These are phyloP conservation scores for Coemansia sp. DNA, from an alignment of 192 early-diverging fungal species.

Conservation along the genomic window DNA sequence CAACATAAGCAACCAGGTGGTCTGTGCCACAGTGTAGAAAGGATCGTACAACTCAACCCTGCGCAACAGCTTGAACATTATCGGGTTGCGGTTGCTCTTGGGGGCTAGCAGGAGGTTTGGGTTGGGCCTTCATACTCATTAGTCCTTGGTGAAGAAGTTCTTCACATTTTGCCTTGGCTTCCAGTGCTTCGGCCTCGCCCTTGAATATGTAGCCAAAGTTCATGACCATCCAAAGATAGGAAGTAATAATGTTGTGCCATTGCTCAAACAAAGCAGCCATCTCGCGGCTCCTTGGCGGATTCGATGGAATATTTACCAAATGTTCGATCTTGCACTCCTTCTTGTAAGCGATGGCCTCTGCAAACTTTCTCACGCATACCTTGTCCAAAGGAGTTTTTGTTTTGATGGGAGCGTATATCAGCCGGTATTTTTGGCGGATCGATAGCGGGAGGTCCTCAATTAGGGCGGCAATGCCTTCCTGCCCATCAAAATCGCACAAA, in stretches of 20 bases:
- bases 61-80: too few species aligned
- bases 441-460: conserved; percentile 64
- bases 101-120: too few species aligned
- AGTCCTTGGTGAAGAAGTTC: conserved; percentile 53
- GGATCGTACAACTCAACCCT: too few species aligned
- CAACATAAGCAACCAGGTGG: too few species aligned
- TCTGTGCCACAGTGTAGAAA: too few species aligned
- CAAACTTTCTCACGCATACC: conserved; percentile 28
- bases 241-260: conserved; percentile 73
- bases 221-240: conserved; percentile 87
- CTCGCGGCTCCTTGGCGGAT: conserved; percentile 25
- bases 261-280: conserved; percentile 62
- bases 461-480: conserved; percentile 63
- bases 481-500: conserved; percentile 69
- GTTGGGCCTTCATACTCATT: neutral
- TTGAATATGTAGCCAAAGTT: conserved; percentile 63
- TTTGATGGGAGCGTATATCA: conserved; percentile 67
- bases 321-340: conserved; percentile 54
- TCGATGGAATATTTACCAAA: conserved; percentile 56
- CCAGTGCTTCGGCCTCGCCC: conserved; percentile 46
- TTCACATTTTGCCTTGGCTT: conserved; percentile 58
- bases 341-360: conserved; percentile 23
- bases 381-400: conserved; percentile 31
- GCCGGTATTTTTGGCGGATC: conserved; percentile 70
- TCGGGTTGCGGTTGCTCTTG: too few species aligned